Evolutionary conservation across 2,329 filamentous ascomycete species (phyloP), one percentile per base, ranked within the genome.

Genomic region (Neopestalotiopsis rosae): DNA sequence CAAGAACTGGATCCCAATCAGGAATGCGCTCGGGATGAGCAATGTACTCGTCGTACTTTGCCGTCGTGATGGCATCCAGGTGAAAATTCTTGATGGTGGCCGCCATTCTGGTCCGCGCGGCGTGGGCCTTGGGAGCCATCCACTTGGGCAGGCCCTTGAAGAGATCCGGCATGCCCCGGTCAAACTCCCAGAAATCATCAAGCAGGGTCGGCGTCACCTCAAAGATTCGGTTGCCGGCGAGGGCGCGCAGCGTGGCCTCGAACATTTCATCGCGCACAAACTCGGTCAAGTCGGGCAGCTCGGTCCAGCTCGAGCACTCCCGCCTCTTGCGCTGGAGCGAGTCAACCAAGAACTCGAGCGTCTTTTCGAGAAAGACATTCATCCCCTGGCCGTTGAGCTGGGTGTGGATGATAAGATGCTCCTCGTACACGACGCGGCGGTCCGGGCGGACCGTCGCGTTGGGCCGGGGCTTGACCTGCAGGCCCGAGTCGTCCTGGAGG

Each of bases 111-210:
- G 32, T 32, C 2, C 61, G 9, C 34, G 61, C 61, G 38, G 34
- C 61, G n/a, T 63, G 34, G 17, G 17, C n/a, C 5, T 28, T 42
- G 14, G 61, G 61, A 2, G 34, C n/a, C 10, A 42, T 12, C 61
- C 61, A 63, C 32, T 32, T 38, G 12, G 61, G 61, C 13, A 63
- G 10, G 5, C 24, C 17, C n/a, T 42, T 38, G 30, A 63, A 63
- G 5, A 63, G 13, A 12, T 14, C 17, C 13, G 61, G 30, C 34
- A 63, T 17, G 34, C 30, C 14, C 1, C 5, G 17, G 61, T 63
- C 61, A n/a, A 38, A 63, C n/a, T 40, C 34, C 61, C 61, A 63
- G 61, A 63, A 63, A 20, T 63, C 34, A 6, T 63, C 30, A 12
- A 17, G 14, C 6, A 63, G 12, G 1, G 32, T 42, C 5, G 61